Percentiles rank a stretch among this genome's conserved stretches.
Evolutionary conservation across 169 alveolate genomes (phyloP).

Genomic region (Eimeria sp.): DNA sequence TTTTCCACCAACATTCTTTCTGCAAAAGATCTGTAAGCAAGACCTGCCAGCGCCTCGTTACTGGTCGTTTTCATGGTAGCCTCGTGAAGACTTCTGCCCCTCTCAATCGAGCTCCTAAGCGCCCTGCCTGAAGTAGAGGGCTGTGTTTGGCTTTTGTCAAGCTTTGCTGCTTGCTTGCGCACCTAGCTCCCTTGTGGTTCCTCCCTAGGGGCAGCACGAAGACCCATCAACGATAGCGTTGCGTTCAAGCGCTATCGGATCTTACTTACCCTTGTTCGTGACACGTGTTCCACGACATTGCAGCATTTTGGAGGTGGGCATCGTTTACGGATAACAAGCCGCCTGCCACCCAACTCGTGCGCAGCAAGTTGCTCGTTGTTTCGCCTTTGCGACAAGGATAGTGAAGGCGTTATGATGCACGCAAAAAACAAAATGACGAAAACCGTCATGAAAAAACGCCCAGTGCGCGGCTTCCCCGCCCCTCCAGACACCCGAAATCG

Average conservation of each 20-base stretch:
- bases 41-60: constrained; percentile 17
- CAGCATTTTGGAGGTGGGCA: constrained; percentile 52
- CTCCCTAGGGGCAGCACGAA: neutral
- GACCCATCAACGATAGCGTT: neutral
- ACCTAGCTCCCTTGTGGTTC: constrained; percentile 43
- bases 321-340: constrained; percentile 11
- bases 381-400: neutral
- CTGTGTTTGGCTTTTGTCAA: neutral
- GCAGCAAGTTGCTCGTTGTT: neutral
- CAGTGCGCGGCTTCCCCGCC: neutral
- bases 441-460: neutral
- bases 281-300: constrained; percentile 34
- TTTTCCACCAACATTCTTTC: constrained; percentile 10
- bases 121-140: constrained; percentile 35
- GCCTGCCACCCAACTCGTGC: neutral
- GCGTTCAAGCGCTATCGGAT: neutral
- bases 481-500: neutral
- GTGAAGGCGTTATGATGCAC: neutral
- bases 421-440: neutral
- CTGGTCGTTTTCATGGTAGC: constrained; percentile 15
- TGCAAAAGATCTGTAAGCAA: constrained; percentile 24
- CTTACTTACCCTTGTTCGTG: constrained; percentile 55
- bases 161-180: neutral
- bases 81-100: constrained; percentile 31
- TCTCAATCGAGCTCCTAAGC: constrained; percentile 21